Conservation (phyloP, 2,329 filamentous ascomycete species). For the Penicillium sp. region DNA sequence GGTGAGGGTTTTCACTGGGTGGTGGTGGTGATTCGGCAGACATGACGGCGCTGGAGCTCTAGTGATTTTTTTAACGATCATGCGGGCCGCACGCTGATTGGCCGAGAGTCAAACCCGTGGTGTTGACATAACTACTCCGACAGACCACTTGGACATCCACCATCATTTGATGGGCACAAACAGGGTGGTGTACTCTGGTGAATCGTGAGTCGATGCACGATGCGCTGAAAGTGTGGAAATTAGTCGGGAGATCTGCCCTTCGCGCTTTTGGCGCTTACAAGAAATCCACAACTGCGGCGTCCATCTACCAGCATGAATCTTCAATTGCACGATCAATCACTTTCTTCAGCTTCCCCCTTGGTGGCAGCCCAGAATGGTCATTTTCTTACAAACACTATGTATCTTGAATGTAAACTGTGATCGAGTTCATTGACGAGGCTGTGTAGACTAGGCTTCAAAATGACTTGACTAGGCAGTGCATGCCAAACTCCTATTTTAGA, state of each 20-base stretch:
- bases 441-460: neutral
- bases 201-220: no score
- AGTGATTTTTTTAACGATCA: conserved; percentile 22
- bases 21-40: conserved; percentile 1
- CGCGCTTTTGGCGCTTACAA: neutral
- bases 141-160: neutral
- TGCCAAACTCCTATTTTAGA: neutral
- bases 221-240: no score
- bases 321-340: neutral
- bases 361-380: no score
- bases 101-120: neutral
- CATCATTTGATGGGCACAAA: neutral
- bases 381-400: no score
- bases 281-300: neutral
- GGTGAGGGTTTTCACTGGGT: conserved; percentile 8
- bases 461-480: neutral
- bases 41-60: conserved; percentile 3
- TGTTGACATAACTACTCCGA: neutral
- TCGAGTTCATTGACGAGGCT: neutral
- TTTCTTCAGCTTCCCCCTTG: no score
- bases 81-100: conserved; percentile 27
- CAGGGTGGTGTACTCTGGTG: no score
- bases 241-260: neutral
- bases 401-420: no score
- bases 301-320: neutral